These are phyloP conservation scores for Ogataea paraovalis DNA, from an alignment of 805 yeast genomes.

Conservation along the genomic window DNA sequence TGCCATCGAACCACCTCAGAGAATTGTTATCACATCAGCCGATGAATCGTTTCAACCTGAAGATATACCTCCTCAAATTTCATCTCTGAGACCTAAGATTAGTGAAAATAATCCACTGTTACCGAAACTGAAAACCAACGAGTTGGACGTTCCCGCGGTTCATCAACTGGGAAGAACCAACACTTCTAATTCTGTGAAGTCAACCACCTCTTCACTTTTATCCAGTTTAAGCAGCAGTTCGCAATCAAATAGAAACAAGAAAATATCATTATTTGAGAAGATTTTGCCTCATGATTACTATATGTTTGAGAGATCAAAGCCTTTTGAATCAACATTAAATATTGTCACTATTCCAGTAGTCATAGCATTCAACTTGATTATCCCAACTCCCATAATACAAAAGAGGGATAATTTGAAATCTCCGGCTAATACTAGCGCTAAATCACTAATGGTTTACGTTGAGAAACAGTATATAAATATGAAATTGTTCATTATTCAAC, in stretches of 20 bases:
- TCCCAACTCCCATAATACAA: slow-evolving; percentile 26
- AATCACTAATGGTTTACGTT: slow-evolving; percentile 5
- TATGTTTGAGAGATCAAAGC: slow-evolving; percentile 6
- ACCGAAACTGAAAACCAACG: neutral
- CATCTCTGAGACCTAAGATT: neutral
- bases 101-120: neutral
- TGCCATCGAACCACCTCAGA: slow-evolving; percentile 5
- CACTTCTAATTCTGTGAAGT: slow-evolving; percentile 7
- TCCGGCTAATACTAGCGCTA: neutral
- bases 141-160: slow-evolving; percentile 1
- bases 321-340: slow-evolving; percentile 23
- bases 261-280: slow-evolving; percentile 7
- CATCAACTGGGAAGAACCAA: slow-evolving; percentile 4
- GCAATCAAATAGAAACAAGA: slow-evolving; percentile 1
- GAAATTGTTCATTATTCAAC: slow-evolving; percentile 28
- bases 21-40: slow-evolving; percentile 6
- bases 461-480: slow-evolving; percentile 18
- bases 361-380: slow-evolving; percentile 19
- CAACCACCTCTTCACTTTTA: slow-evolving; percentile 13
- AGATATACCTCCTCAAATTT: neutral
- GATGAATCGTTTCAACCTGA: neutral
- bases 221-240: neutral
- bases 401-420: neutral
- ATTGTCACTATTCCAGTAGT: slow-evolving; percentile 25
- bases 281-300: slow-evolving; percentile 12